A percentile compares a stretch with the other conserved stretches of the same genome.
phyloP scores from a whole-genome alignment of 176 grass and related monocot species.

The Musa troglodytarum region DNA sequence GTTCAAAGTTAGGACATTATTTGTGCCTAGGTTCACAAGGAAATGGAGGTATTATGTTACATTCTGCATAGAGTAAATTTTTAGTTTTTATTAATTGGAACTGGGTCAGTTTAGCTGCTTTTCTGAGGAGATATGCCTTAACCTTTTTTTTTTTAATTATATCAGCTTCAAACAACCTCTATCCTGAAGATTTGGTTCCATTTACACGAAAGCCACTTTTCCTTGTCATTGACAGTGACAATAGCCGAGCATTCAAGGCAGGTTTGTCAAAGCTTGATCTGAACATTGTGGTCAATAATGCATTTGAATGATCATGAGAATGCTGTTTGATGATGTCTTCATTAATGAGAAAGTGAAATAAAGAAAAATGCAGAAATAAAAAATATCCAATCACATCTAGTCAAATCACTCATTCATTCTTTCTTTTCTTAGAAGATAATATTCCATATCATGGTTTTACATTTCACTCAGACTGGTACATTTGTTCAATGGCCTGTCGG shows the following conservation, averaged over 20 bases:
- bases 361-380: background rate
- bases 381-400: background rate
- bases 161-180: slow-evolving; percentile 14
- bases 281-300: background rate
- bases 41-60: slow-evolving; percentile 15
- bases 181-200: slow-evolving; percentile 25
- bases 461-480: too few species aligned
- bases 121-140: background rate
- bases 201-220: slow-evolving; percentile 24
- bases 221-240: slow-evolving; percentile 10
- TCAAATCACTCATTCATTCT: too few species aligned
- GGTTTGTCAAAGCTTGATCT: slow-evolving; percentile 14
- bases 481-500: too few species aligned
- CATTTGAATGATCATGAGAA: background rate
- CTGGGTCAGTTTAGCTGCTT: too few species aligned
- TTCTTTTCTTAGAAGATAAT: too few species aligned
- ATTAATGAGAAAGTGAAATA: background rate
- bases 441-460: too few species aligned
- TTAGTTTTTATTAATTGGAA: background rate
- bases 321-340: background rate
- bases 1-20: background rate
- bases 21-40: slow-evolving; percentile 18
- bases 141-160: background rate
- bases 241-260: slow-evolving; percentile 24
- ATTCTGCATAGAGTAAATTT: background rate